phyloP scores from a whole-genome alignment of 148 eudicot genomes.

The Diospyros kaki region DNA sequence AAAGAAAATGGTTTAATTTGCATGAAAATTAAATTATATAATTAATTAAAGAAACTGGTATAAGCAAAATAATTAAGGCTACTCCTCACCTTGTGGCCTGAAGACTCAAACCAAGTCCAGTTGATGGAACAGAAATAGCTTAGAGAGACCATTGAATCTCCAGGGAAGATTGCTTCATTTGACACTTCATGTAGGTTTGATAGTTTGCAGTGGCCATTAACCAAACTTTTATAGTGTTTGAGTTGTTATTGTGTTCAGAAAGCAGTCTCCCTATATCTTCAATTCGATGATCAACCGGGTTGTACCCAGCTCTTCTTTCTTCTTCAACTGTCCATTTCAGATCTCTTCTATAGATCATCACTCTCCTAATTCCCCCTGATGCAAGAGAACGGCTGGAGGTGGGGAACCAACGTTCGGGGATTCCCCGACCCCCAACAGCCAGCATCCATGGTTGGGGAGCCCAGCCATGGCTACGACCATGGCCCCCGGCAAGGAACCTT shows the following conservation, averaged over 20 bases:
- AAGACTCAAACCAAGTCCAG: conserved; percentile 50
- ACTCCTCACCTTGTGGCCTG: conserved; percentile 36
- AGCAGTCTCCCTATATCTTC: conserved; percentile 39
- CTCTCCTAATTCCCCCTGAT: too few relatives aligned
- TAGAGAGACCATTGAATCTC: conserved; percentile 46
- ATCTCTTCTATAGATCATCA: conserved; percentile 17
- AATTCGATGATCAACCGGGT: conserved; percentile 38
- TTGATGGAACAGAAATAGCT: conserved; percentile 47
- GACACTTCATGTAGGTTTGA: conserved; percentile 44
- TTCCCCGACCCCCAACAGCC: too few relatives aligned
- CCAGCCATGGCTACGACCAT: too few relatives aligned
- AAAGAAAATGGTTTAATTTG: too few relatives aligned
- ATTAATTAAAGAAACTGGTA: too few relatives aligned
- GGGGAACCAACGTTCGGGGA: too few relatives aligned
- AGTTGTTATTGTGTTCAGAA: conserved; percentile 14
- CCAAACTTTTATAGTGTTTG: conserved; percentile 29
- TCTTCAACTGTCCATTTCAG: conserved; percentile 34
- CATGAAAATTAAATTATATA: too few relatives aligned
- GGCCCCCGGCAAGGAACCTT: too few relatives aligned
- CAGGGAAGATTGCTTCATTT: conserved; percentile 41
- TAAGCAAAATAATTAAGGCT: too few relatives aligned
- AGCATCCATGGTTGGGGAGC: too few relatives aligned
- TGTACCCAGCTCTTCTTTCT: conserved; percentile 10
- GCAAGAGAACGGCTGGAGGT: too few relatives aligned
- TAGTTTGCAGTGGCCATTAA: conserved; percentile 41